Evolutionary conservation across 768 basidiomycete genomes (phyloP).

Genomic region (Tylopilus vinaceipallidus): DNA sequence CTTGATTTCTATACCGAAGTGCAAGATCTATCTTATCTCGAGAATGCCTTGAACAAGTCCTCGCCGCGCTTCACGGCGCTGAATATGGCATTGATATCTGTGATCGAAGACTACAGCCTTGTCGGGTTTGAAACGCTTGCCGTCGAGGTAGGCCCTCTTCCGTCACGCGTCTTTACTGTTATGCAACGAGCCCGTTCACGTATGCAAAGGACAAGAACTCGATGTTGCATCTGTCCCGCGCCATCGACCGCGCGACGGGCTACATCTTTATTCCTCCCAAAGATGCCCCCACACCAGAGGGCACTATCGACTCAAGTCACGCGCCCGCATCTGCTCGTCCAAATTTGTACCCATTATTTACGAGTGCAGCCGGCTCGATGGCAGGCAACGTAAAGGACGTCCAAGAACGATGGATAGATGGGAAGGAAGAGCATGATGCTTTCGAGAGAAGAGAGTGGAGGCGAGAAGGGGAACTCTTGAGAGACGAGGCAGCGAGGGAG

Average conservation of each 20-base stretch:
- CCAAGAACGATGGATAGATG: constrained; percentile 94
- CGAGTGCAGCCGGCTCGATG: constrained; percentile 57
- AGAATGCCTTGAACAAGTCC: constrained; percentile 63
- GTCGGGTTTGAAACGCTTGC: constrained; percentile 97
- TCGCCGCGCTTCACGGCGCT: constrained; percentile 72
- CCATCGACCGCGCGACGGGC: constrained; percentile 89
- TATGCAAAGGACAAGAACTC: constrained; percentile 79
- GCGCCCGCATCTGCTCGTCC: constrained; percentile 45
- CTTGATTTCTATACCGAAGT: constrained; percentile 98
- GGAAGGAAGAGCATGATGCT: constrained; percentile 77
- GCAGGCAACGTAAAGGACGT: constrained; percentile 66
- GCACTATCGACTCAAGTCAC: constrained; percentile 30
- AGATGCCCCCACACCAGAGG: constrained; percentile 30
- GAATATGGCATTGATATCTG: constrained; percentile 86
- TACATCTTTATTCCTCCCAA: constrained; percentile 78
- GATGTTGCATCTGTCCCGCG: constrained; percentile 84
- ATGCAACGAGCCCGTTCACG: not conserved
- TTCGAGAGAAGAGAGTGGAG: constrained; percentile 78
- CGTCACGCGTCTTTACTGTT: not conserved
- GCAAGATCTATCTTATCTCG: constrained; percentile 88
- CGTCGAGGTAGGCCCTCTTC: constrained; percentile 65
- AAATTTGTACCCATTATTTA: constrained; percentile 67
- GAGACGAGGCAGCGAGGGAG: constrained; percentile 24
- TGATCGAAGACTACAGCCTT: constrained; percentile 91
- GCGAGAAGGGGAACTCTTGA: constrained; percentile 57